These are phyloP conservation scores for Diatrype stigma DNA, from an alignment of 2,329 filamentous ascomycete genomes.

Conservation along the genomic window DNA sequence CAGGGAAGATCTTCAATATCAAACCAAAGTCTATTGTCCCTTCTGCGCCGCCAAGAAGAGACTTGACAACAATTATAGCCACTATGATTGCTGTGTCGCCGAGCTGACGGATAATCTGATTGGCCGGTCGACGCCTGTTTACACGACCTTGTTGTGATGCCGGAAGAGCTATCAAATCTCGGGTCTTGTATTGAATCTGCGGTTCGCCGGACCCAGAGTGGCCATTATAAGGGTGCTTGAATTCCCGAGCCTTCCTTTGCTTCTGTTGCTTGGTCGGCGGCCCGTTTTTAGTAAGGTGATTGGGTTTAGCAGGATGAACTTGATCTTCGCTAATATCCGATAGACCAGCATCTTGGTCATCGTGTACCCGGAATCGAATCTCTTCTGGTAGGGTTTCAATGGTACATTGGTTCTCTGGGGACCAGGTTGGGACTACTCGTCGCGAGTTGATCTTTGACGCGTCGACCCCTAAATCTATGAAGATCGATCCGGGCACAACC, in stretches of 20 bases:
- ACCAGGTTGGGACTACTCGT: constrained; percentile 31
- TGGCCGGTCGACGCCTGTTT: constrained; percentile 29
- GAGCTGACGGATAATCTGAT: constrained; percentile 31
- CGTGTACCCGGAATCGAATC: constrained; percentile 23
- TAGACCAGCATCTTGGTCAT: constrained; percentile 25
- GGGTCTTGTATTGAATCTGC: constrained; percentile 24
- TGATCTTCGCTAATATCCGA: constrained; percentile 4
- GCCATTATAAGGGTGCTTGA: constrained; percentile 1
- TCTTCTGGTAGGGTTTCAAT: constrained; percentile 39
- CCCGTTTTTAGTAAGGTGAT: neutral
- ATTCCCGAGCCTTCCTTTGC: constrained; percentile 1
- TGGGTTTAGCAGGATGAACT: neutral
- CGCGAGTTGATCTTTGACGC: constrained; percentile 18
- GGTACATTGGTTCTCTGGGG: constrained; percentile 35
- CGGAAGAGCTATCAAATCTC: constrained; percentile 22
- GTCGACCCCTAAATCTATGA: constrained; percentile 32
- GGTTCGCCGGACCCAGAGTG: constrained; percentile 10
- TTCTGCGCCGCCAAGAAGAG: constrained; percentile 57
- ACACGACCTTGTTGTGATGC: constrained; percentile 23
- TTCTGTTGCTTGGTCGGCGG: neutral
- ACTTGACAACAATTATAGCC: constrained; percentile 54
- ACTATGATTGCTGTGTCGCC: constrained; percentile 48
- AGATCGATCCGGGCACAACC: constrained; percentile 33
- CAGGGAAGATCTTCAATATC: constrained; percentile 52
- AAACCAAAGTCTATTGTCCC: constrained; percentile 59